A percentile compares a stretch with the other conserved stretches of the same genome.
Evolutionary conservation across 2,329 filamentous ascomycete species (phyloP).

Genomic region (Pleomassaria siparia): DNA sequence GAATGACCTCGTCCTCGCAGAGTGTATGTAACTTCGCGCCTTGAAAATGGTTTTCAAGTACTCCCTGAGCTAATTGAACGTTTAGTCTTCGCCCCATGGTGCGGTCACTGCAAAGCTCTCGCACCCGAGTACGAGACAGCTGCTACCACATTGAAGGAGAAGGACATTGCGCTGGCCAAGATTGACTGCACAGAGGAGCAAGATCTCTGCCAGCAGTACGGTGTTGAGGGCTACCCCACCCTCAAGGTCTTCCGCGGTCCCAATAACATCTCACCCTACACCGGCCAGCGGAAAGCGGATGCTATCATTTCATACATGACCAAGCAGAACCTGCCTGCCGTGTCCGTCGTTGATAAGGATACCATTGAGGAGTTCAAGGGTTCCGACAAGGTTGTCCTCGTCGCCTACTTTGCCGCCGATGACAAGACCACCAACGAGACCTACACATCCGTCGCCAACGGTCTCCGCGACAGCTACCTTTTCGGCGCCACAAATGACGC

Average conservation of each 20-base stretch:
- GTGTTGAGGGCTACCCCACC: constrained; percentile 96
- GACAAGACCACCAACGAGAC: constrained; percentile 86
- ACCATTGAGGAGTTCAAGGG: constrained; percentile 96
- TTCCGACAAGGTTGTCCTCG: constrained; percentile 91
- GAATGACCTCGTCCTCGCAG: constrained; percentile 87
- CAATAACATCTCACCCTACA: constrained; percentile 80
- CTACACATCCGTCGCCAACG: constrained; percentile 71
- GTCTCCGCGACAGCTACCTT: constrained; percentile 86
- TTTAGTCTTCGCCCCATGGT: constrained; percentile 91
- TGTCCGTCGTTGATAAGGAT: constrained; percentile 79
- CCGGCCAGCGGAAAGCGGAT: constrained; percentile 84
- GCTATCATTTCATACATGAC: constrained; percentile 86
- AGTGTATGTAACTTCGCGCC: constrained; percentile 67
- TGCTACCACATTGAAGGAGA: constrained; percentile 81
- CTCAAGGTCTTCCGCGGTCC: constrained; percentile 96
- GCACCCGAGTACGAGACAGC: constrained; percentile 89
- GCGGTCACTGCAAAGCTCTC: constrained; percentile 97
- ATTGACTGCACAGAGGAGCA: constrained; percentile 93
- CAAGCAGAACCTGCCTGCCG: constrained; percentile 93
- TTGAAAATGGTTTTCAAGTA: background rate
- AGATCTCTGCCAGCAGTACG: constrained; percentile 85
- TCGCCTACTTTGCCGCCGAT: constrained; percentile 80
- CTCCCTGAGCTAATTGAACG: constrained; percentile 41
- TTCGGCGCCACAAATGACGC: constrained; percentile 88
- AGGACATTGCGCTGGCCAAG: constrained; percentile 83